Evolutionary conservation across 1,284 basidiomycete species (phyloP).

Genomic region (Papiliotrema flavescens): DNA sequence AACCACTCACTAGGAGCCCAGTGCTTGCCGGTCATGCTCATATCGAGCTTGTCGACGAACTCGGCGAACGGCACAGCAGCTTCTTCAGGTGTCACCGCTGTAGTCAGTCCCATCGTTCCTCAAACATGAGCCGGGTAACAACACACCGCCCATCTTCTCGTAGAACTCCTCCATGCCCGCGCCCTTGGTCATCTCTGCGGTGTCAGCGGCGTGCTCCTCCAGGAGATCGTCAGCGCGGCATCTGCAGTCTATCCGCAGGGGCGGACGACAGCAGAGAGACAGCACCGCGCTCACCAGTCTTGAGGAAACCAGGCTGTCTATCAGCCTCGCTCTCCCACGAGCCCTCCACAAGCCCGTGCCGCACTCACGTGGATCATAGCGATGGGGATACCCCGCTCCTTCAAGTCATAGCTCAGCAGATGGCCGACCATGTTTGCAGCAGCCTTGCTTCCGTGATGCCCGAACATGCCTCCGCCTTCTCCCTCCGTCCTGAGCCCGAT

Average conservation of each 20-base stretch:
- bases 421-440: slow-evolving; percentile 55
- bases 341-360: not conserved
- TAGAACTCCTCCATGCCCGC: slow-evolving; percentile 54
- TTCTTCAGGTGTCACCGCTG: slow-evolving; percentile 52
- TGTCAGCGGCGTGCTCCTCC: slow-evolving; percentile 9
- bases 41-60: slow-evolving; percentile 47
- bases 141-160: slow-evolving; percentile 52
- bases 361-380: slow-evolving; percentile 53
- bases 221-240: too few species aligned
- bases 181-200: slow-evolving; percentile 52
- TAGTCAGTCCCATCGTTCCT: not conserved
- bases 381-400: slow-evolving; percentile 49
- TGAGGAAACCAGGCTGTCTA: slow-evolving; percentile 41
- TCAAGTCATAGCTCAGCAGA: slow-evolving; percentile 51
- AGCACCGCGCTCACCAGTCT: slow-evolving; percentile 22
- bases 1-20: slow-evolving; percentile 52
- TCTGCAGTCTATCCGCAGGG: too few species aligned
- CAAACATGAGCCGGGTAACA: slow-evolving; percentile 6
- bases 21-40: slow-evolving; percentile 50
- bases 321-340: not conserved
- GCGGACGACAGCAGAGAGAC: too few species aligned
- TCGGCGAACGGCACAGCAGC: slow-evolving; percentile 50
- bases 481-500: slow-evolving; percentile 51
- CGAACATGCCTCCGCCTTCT: slow-evolving; percentile 55
- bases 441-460: slow-evolving; percentile 55